Conservation (phyloP, 345 rosid genomes). For the Aquilaria malaccensis region DNA sequence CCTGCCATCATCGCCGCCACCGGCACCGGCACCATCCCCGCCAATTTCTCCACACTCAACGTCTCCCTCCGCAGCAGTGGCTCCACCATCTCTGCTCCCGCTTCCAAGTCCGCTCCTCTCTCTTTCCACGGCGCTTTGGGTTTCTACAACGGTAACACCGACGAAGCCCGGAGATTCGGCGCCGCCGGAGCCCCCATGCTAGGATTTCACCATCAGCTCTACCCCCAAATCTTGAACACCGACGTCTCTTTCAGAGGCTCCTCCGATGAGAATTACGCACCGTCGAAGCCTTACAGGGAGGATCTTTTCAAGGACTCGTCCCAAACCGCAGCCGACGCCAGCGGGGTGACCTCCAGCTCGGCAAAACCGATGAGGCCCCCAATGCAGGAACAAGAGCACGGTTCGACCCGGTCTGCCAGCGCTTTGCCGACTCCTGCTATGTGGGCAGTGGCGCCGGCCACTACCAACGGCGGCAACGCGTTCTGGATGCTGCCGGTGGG, state of each 20-base stretch:
- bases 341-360: constrained; percentile 16
- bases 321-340: constrained; percentile 12
- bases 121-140: constrained; percentile 52
- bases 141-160: constrained; percentile 27
- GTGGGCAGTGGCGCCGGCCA: constrained; percentile 65
- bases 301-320: constrained; percentile 58
- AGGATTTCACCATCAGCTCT: constrained; percentile 56
- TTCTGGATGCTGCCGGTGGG: constrained; percentile 84
- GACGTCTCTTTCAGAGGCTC: constrained; percentile 17
- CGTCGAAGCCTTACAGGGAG: constrained; percentile 44
- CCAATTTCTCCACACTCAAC: constrained; percentile 71
- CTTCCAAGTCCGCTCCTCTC: constrained; percentile 49
- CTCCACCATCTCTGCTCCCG: constrained; percentile 43
- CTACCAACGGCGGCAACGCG: constrained; percentile 54
- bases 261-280: constrained; percentile 24
- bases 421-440: constrained; percentile 43
- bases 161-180: constrained; percentile 24
- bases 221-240: constrained; percentile 36
- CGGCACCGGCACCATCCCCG: constrained; percentile 84
- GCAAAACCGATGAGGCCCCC: constrained; percentile 23
- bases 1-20: constrained; percentile 70
- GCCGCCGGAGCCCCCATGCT: constrained; percentile 27
- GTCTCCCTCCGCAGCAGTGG: constrained; percentile 65
- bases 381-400: constrained; percentile 33
- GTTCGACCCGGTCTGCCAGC: constrained; percentile 31